phyloP scores from a whole-genome alignment of 1,284 basidiomycete genomes.

The Ceratobasidium sp. region DNA sequence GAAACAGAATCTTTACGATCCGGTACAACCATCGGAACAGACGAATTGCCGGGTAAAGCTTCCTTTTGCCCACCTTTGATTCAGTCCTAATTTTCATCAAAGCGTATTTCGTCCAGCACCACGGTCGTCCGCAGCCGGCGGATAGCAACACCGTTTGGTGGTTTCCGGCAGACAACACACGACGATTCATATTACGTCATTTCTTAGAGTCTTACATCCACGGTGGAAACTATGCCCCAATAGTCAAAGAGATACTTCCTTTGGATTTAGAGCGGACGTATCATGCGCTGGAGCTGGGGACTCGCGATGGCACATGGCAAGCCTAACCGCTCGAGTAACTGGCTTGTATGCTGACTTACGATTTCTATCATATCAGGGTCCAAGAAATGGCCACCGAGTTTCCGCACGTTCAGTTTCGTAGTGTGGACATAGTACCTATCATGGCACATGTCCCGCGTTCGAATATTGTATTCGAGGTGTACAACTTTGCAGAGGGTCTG shows the following conservation, averaged over 20 bases:
- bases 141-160: constrained; percentile 14
- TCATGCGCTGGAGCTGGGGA: constrained; percentile 4
- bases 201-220: constrained; percentile 8
- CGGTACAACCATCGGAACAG: constrained; percentile 14
- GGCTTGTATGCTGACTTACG: neutral
- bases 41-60: constrained; percentile 9
- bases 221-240: neutral
- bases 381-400: constrained; percentile 33
- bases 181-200: constrained; percentile 12
- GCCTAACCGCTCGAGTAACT: neutral
- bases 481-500: neutral
- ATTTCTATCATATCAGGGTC: neutral
- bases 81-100: neutral
- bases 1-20: constrained; percentile 5
- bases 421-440: constrained; percentile 14
- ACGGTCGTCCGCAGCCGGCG: neutral
- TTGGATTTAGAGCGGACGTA: neutral
- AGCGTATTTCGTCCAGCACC: constrained; percentile 13
- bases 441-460: constrained; percentile 12
- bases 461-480: constrained; percentile 23
- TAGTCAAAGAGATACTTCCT: neutral
- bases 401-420: neutral
- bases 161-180: constrained; percentile 22
- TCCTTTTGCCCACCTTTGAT: neutral
- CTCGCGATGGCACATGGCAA: constrained; percentile 4